These are phyloP conservation scores for Aechmea fasciata DNA, from an alignment of 176 grass and related monocot genomes.

Conservation along the genomic window DNA sequence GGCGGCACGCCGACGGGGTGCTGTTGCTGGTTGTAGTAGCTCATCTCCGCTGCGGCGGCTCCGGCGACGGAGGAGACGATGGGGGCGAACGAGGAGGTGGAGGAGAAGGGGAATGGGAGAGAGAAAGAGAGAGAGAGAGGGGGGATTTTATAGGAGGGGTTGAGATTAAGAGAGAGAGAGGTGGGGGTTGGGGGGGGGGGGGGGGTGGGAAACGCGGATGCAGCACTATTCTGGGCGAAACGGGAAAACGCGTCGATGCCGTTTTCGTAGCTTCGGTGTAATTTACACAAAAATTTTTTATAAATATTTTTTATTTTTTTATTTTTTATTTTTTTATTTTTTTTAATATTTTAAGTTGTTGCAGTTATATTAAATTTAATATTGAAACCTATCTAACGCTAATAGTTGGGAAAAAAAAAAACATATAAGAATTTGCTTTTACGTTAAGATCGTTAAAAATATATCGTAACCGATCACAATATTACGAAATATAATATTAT, in stretches of 20 bases:
- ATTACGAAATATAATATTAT: too few relatives aligned
- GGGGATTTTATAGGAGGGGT: slow-evolving; percentile 7
- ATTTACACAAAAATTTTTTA: too few relatives aligned
- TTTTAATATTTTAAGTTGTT: too few relatives aligned
- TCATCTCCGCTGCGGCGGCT: slow-evolving; percentile 15
- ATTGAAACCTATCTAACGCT: too few relatives aligned
- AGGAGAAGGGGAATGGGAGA: slow-evolving; percentile 3
- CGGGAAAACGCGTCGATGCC: neutral
- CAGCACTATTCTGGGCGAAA: neutral
- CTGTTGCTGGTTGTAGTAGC: slow-evolving; percentile 36
- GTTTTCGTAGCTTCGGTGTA: neutral
- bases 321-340: too few relatives aligned
- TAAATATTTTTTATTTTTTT: too few relatives aligned
- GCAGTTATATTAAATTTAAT: too few relatives aligned
- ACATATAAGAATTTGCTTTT: too few relatives aligned
- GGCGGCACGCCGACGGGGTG: slow-evolving; percentile 38
- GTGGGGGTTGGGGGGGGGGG: too few relatives aligned
- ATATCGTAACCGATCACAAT: too few relatives aligned
- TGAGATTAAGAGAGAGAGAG: neutral
- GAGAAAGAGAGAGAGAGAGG: neutral
- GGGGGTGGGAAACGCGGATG: neutral
- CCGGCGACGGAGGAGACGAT: neutral
- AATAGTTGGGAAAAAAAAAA: too few relatives aligned
- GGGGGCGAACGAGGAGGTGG: neutral
- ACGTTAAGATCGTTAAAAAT: too few relatives aligned